Conservation (phyloP, 768 basidiomycete genomes). For the Pleurotus sapidus region DNA sequence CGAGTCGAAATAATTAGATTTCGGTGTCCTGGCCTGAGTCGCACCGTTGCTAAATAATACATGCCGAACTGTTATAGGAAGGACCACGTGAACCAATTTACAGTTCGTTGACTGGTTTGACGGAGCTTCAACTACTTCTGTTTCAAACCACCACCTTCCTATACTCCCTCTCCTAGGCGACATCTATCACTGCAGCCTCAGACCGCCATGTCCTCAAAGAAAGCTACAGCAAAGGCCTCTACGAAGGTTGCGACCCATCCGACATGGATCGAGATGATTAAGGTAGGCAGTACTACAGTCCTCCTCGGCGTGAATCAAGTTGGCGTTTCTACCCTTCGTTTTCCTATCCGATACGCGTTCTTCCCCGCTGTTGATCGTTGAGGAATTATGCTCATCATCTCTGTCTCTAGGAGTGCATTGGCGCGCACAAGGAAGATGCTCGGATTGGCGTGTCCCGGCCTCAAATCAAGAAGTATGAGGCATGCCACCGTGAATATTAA, state of each 20-base stretch:
- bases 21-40: too few species aligned
- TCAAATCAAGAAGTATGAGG: constrained; percentile 84
- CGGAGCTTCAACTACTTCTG: constrained; percentile 38
- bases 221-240: constrained; percentile 24
- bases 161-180: background rate
- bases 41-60: too few species aligned
- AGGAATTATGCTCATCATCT: constrained; percentile 4
- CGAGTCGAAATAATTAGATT: too few species aligned
- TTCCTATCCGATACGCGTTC: constrained; percentile 12
- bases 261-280: constrained; percentile 76
- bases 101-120: constrained; percentile 4
- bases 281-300: constrained; percentile 40
- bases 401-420: constrained; percentile 73
- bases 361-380: background rate
- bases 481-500: constrained; percentile 15
- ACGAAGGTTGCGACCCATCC: constrained; percentile 48
- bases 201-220: constrained; percentile 31
- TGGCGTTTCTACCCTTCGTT: background rate
- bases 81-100: constrained; percentile 6
- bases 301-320: background rate
- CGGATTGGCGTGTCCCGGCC: constrained; percentile 86
- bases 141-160: constrained; percentile 49
- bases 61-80: too few species aligned
- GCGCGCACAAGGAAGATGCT: constrained; percentile 67
- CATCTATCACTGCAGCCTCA: background rate